Evolutionary conservation across 1,139 yeast species (phyloP), one percentile per base, ranked within the genome.

Genomic region (Pichia sp.): DNA sequence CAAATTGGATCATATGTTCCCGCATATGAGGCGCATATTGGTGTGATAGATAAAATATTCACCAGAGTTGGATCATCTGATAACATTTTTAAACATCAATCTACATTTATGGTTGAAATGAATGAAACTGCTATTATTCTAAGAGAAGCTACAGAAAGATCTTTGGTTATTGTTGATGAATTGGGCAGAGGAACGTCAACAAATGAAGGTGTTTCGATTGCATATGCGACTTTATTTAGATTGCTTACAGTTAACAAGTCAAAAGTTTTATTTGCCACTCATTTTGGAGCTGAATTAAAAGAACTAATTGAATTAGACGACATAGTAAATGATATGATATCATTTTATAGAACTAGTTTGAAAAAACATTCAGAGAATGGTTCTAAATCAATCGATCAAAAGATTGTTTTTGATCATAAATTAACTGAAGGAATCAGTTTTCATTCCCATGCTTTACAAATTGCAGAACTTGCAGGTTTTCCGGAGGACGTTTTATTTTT

Each of bases 91-190:
- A 81, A 88, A 54, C 95, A 91, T 59, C 76, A 90, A 68, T 87
- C 96, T 58, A 91, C 99, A 0, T 93, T 93, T 63, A 90, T 93
- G 98, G 96, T 91, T 18, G 98, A 93, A 62, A 91, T 93, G 98
- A 79, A 88, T n/a, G 99, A 93, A 64, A 88, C 96, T 0, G 84
- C 96, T 29, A 76, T 80, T 56, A 90, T 93, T 41, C 69, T 93
- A 51, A 75, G 78, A 47, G 80, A 87, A 55, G 95, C 98, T 1
- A 89, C 98, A 0, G 64, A 74, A 0, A 69, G 75, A 44, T 90
- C 98, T 0, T 69, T 93, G 57, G 96, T 96, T 0, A 86, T 93
- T 34, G 80, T 93, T 46, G 99, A 93, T 69, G 99, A 93, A 62
- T 84, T 93, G n/a, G 99, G 99, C 0, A 74, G 99, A 55, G 99